Evolutionary conservation across 441 rosid genomes (phyloP), one percentile per base, ranked within the genome.

Genomic region (Euphorbia corollata): DNA sequence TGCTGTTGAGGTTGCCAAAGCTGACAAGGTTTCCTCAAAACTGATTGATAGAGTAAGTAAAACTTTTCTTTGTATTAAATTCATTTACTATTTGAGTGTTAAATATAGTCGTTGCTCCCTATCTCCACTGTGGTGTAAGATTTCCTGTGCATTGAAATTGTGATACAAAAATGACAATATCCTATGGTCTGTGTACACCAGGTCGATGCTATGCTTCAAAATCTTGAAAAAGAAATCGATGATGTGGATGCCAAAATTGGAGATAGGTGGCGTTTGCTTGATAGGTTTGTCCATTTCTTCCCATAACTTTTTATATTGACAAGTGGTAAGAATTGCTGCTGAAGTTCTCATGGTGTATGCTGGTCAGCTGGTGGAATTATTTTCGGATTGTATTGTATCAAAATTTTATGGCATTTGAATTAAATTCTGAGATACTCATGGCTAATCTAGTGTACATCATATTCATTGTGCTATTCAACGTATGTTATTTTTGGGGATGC

Each of bases 151-250:
- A 2, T 76, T 41, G 56, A 59, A 56, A 32, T 4, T 59, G 19
- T 32, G 22, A 65, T 45, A 6, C 72, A 34, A 67, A 57, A 47
- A 34, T 68, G 8, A 22, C 15, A 23, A 59, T 64, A 9, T 23
- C 58, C 27, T 15, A n/a, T 68, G 58, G 23, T 58, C 54, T 67
- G 23, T 20, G 63, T 62, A 56, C 80, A 68, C 77, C 73, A 89
- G 95, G 96, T 92, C n/a, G 98, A 90, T 70, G 80, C 86, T 8
- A 87, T 92, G 98, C 96, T 92, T 68, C 96, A 92, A 59, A 89
- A 87, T 71, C 90, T 92, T 23, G 96, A 89, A 74, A 92, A 88
- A 66, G 98, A 92, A 85, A 91, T 91, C 67, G 96, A 91, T 69
- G 92, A 87, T 61, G 96, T 91, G 24, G 96, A 88, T 72, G 89